Conservation (phyloP, 164 flowering plant species). For the Aristolochia contorta region DNA sequence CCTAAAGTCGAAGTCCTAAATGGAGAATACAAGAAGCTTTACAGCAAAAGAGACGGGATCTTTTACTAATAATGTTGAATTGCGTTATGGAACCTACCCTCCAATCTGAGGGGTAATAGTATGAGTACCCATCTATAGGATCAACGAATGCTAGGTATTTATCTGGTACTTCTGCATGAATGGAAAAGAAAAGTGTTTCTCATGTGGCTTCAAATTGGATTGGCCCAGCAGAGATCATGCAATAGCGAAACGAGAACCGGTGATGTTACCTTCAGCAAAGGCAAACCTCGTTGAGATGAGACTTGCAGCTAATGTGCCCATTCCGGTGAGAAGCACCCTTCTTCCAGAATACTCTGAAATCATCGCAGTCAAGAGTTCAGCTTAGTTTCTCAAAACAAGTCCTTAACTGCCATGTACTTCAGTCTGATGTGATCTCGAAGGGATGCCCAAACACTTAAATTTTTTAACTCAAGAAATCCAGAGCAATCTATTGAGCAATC, state of each 20-base stretch:
- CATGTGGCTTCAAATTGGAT: too few relatives aligned
- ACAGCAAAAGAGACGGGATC: too few relatives aligned
- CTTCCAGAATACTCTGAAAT: constrained; percentile 38
- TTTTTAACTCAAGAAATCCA: too few relatives aligned
- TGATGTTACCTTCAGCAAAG: constrained; percentile 48
- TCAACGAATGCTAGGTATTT: constrained; percentile 60
- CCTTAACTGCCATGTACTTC: too few relatives aligned
- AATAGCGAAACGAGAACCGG: background rate
- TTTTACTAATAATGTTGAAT: background rate
- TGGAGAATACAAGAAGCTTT: constrained; percentile 1
- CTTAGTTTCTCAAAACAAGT: too few relatives aligned
- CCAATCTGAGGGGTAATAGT: constrained; percentile 85
- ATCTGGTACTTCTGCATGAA: constrained; percentile 46
- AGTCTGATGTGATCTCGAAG: too few relatives aligned
- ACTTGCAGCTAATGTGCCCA: constrained; percentile 41
- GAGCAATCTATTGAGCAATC: too few relatives aligned
- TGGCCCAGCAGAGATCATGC: too few relatives aligned
- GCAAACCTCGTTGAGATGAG: constrained; percentile 31
- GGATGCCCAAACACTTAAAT: too few relatives aligned
- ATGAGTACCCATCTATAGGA: constrained; percentile 69
- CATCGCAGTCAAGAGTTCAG: too few relatives aligned
- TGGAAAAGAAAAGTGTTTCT: background rate
- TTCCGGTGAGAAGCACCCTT: constrained; percentile 44
- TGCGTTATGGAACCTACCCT: constrained; percentile 29
- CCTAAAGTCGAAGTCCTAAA: constrained; percentile 65